Evolutionary conservation across 768 basidiomycete species (phyloP), one percentile per base, ranked within the genome.

Genomic region (Phlegmacium glaucopus): DNA sequence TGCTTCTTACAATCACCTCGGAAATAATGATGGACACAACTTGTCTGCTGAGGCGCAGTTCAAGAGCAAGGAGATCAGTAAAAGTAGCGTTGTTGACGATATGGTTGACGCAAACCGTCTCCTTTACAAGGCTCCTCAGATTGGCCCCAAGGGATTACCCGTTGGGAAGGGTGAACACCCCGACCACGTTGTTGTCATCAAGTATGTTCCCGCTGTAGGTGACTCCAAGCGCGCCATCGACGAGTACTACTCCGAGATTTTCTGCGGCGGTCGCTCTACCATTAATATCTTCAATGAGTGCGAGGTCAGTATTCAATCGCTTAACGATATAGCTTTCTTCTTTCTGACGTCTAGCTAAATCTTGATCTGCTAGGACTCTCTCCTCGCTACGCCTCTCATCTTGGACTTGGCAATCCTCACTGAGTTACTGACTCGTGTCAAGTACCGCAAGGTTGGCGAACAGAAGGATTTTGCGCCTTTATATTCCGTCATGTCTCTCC

Each of bases 191-290:
- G 86, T 97, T 45, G 93, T 95, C 47, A 95, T 95, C 80, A 95
- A 95, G 77, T 95, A 95, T 57, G 87, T 97, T 2, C 93, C 92
- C 16, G 90, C 94, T 18, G 94, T 95, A 26, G 94, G 95, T 32
- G 96, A 98, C 73, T 91, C 90, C 48, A 98, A 97, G 82, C 80
- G 92, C 47, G 96, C 94, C n/a, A 93, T 98, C 76, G 96, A 98
- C 70, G 94, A 97, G 75, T 98, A 97, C 72, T 93, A 94, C 69
- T 94, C 91, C 9, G 94, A 98, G 77, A 94, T 98, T 61, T 86
- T 94, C 74, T 95, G 94, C 62, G 94, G 94, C 56, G 94, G 94
- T 25, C 77, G 91, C 52, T 90, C 87, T 54, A 91, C 89, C 9
- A 94, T 96, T 76, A 93, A 90, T 66, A 91, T 93, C 72, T 96